Base-by-base conservation (phyloP, 2,329 filamentous ascomycete genomes). In the Hypoxylon sp. region DNA sequence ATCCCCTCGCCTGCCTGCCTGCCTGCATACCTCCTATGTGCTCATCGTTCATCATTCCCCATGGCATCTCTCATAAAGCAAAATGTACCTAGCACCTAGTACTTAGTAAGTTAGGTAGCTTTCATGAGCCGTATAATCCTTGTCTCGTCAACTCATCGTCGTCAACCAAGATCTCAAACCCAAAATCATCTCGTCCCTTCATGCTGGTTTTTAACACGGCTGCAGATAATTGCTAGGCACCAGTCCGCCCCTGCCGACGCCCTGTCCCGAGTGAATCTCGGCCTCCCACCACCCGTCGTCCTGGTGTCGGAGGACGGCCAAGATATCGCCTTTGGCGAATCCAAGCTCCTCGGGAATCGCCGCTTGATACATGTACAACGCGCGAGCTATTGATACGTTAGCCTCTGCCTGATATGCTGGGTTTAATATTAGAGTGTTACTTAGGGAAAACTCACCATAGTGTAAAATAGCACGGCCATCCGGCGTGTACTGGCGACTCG, bases 231-330 rank as follows among this genome's bases (percentile, higher is more conserved):
- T 91, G 79, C 89, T 91, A 71, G 89, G 89, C 71, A 91, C 89
- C 76, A 91, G 83, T 67, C 89, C 89, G 64, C 85, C 78, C 54
- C 81, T 85, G 54, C 86, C 88, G 69, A 60, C 74, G n/a, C 78
- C 80, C 64, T 85, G 87, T 70, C 86, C 85, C 24, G 91, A 90
- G 50, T 94, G 92, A 44, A 98, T 89, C 80, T 98, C 95, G 11
- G 97, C 97, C 82, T 99, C 96, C 96, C 97, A 99, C 96, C 96
- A 99, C 19, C 96, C 96, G 77, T 99, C 96, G 78, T 99, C 96
- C 81, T 99, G 96, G 75, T 97, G 89, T 67, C 94, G 88, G 51
- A 98, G 84, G 13, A 99, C 90, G 1, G 95, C 93, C 13, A 99
- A 85, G 65, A 95, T 89, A 77, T 99, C 97, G 52, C 94, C 94